Evolutionary conservation across 306 rosid genomes (phyloP), one percentile per base, ranked within the genome.

Genomic region (Astragalus glycyphyllos): DNA sequence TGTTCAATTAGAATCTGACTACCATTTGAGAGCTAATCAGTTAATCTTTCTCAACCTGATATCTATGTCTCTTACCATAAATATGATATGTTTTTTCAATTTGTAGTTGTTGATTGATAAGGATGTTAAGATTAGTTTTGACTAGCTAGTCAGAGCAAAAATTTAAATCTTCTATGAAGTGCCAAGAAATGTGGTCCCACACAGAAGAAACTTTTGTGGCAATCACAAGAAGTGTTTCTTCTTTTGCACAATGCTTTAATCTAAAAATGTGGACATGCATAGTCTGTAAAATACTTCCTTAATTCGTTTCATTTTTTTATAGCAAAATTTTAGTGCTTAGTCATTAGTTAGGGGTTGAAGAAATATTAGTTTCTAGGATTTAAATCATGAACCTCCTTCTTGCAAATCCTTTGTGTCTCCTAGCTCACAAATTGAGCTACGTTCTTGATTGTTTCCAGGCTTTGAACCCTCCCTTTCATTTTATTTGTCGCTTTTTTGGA

Each of bases 181-280:
- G 65, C 71, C 84, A 75, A 75, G 77, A 61, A 79, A 71, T 68
- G 73, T 64, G 50, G 58, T 64, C 71, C 63, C 49, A 74, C 50
- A 44, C 32, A 57, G 41, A 54, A 60, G 57, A 64, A 63, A 14
- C n/a, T 26, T 31, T 77, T 41, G 11, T 63, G 46, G 48, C 64
- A 42, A 56, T 32, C 67, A 74, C 58, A 54, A 4, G 3, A 6
- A 29, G 37, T 38, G 20, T 32, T 20, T 62, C 11, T 44, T 41
- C 16, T 29, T 67, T 57, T n/a, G n/a, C 29, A 23, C 29, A 23
- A 23, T 23, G 29, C 2, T 23, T 23, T 23, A 23, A 1, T 23
- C 29, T 23, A 23, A 2, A 1, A 23, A 1, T 23, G 2, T 23
- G 29, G 29, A 23, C 29, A 23, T n/a, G n/a, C n/a, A n/a, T n/a